Conservation (phyloP, 192 early-diverging fungal species). For the Entomortierella lignicola region DNA sequence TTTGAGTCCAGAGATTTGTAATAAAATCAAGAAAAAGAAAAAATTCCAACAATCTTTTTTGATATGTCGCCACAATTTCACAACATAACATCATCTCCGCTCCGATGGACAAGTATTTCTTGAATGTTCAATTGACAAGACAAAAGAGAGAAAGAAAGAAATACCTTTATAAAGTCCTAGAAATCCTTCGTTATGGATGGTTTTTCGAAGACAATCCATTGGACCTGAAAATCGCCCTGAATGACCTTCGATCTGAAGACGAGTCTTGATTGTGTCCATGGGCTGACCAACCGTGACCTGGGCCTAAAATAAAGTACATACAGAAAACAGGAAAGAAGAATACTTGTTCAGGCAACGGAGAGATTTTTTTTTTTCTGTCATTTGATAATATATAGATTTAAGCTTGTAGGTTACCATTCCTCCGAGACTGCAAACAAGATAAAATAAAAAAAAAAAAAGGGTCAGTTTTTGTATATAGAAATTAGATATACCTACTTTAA, state of each 20-base stretch:
- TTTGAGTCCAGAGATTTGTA: no score
- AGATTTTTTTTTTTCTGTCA: no score
- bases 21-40: neutral
- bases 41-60: neutral
- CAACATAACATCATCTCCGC: neutral
- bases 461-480: no score
- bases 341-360: no score
- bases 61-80: neutral
- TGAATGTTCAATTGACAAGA: no score
- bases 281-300: conserved; percentile 77
- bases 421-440: conserved; percentile 24
- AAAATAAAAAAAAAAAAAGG: conserved; percentile 1
- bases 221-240: conserved; percentile 72
- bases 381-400: neutral
- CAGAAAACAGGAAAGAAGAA: no score
- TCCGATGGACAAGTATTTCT: no score
- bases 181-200: conserved; percentile 82
- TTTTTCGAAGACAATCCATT: conserved; percentile 85
- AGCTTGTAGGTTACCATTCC: conserved; percentile 30
- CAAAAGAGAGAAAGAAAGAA: no score
- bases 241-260: conserved; percentile 72
- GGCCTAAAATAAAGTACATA: conserved; percentile 44
- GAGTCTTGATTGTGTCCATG: conserved; percentile 89
- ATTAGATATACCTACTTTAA: no score
- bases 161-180: conserved; percentile 84